phyloP scores from a whole-genome alignment of 352 stramenopile species.

The Globisporangium ultimum region DNA sequence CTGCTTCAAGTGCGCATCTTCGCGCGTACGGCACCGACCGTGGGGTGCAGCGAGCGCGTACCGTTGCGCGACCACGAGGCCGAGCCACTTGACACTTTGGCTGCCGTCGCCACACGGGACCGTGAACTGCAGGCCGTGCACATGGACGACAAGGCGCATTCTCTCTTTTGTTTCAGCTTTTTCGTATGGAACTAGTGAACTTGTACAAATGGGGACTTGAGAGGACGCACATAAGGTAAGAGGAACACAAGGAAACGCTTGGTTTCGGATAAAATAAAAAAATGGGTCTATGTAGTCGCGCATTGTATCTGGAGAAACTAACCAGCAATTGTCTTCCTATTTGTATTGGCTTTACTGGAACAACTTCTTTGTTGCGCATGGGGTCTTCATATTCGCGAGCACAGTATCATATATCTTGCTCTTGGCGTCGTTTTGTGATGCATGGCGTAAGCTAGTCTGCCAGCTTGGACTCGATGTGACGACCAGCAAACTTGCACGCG shows the following conservation, averaged over 20 bases:
- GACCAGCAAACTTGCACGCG: constrained; percentile 76
- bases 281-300: too few species aligned
- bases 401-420: not conserved
- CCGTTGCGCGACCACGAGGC: constrained; percentile 68
- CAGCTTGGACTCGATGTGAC: constrained; percentile 68
- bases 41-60: constrained; percentile 67
- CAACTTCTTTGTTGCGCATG: too few species aligned
- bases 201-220: too few species aligned
- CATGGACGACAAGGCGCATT: constrained; percentile 60
- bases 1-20: constrained; percentile 69
- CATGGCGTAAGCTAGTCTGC: constrained; percentile 23
- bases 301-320: too few species aligned
- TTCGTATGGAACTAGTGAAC: too few species aligned
- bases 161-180: not conserved
- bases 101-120: constrained; percentile 75
- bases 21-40: constrained; percentile 64
- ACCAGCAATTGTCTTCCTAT: too few species aligned
- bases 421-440: not conserved
- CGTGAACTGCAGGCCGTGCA: constrained; percentile 64
- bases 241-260: too few species aligned
- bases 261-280: too few species aligned
- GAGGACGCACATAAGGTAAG: too few species aligned
- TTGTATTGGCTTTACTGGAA: too few species aligned
- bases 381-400: too few species aligned
- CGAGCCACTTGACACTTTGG: constrained; percentile 85